Evolutionary conservation across 805 yeast genomes (phyloP).

Genomic region (Candida ulmi): DNA sequence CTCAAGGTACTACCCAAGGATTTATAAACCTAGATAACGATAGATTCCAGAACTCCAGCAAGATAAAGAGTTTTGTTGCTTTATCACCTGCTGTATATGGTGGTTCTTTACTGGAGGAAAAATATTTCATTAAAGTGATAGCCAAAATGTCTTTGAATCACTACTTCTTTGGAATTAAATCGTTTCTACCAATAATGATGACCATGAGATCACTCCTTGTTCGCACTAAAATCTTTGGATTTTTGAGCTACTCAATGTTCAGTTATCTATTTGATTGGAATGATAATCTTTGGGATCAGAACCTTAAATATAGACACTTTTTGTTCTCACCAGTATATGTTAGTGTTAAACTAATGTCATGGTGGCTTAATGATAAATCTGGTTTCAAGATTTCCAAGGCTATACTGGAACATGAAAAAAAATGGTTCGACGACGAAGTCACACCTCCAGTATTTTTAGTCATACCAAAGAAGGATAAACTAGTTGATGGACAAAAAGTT

Average conservation of each 20-base stretch:
- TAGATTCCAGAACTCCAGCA: constrained; percentile 39
- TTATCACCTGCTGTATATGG: constrained; percentile 92
- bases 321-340: constrained; percentile 83
- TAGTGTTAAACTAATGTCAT: constrained; percentile 74
- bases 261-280: constrained; percentile 86
- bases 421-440: constrained; percentile 45
- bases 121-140: constrained; percentile 57
- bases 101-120: constrained; percentile 64
- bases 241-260: constrained; percentile 74
- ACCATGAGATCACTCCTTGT: constrained; percentile 45
- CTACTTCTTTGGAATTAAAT: constrained; percentile 64
- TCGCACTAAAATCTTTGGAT: constrained; percentile 49
- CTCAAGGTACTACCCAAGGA: constrained; percentile 90
- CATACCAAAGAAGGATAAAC: constrained; percentile 64
- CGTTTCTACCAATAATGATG: constrained; percentile 77
- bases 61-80: constrained; percentile 64
- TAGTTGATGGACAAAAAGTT: constrained; percentile 73
- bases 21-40: constrained; percentile 60
- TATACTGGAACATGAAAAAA: constrained; percentile 44
- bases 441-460: constrained; percentile 62
- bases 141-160: constrained; percentile 43
- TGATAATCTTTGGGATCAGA: constrained; percentile 68
- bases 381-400: constrained; percentile 34
- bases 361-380: constrained; percentile 72
- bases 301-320: constrained; percentile 67